Evolutionary conservation across 2,329 filamentous ascomycete species (phyloP).

Genomic region (Cytospora piceicola): DNA sequence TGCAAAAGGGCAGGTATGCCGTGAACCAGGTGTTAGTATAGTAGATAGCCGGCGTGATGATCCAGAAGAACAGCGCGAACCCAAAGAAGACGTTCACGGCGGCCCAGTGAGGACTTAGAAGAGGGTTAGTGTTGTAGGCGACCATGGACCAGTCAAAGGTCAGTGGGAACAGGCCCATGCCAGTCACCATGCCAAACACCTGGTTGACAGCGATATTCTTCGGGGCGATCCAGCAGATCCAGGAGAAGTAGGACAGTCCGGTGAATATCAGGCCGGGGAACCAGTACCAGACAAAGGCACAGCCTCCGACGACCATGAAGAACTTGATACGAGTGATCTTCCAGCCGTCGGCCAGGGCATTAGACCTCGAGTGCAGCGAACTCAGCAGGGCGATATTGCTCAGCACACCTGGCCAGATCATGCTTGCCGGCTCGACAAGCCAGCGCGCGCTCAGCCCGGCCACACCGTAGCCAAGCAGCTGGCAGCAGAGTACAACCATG

Average conservation of each 20-base stretch:
- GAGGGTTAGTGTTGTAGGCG: conserved; percentile 47
- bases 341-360: conserved; percentile 44
- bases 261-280: conserved; percentile 67
- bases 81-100: conserved; percentile 51
- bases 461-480: conserved; percentile 45
- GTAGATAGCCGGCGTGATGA: conserved; percentile 51
- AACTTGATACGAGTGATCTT: conserved; percentile 43
- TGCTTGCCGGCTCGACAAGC: conserved; percentile 44
- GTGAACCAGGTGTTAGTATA: conserved; percentile 56
- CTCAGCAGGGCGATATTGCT: conserved; percentile 44
- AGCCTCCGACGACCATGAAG: conserved; percentile 42
- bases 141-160: conserved; percentile 66
- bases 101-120: conserved; percentile 49
- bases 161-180: conserved; percentile 64
- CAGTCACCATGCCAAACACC: conserved; percentile 65
- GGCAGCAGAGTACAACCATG: conserved; percentile 43
- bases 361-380: conserved; percentile 44
- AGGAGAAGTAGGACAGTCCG: conserved; percentile 64
- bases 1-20: conserved; percentile 56
- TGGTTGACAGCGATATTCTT: conserved; percentile 66
- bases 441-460: conserved; percentile 43
- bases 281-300: conserved; percentile 62
- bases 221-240: conserved; percentile 65
- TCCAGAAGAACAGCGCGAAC: conserved; percentile 50
- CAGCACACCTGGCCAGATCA: conserved; percentile 46